A percentile compares a stretch with the other conserved stretches of the same genome.
These are phyloP conservation scores for Solanum peruvianum DNA, from an alignment of 257 asterid species.

Conservation along the genomic window DNA sequence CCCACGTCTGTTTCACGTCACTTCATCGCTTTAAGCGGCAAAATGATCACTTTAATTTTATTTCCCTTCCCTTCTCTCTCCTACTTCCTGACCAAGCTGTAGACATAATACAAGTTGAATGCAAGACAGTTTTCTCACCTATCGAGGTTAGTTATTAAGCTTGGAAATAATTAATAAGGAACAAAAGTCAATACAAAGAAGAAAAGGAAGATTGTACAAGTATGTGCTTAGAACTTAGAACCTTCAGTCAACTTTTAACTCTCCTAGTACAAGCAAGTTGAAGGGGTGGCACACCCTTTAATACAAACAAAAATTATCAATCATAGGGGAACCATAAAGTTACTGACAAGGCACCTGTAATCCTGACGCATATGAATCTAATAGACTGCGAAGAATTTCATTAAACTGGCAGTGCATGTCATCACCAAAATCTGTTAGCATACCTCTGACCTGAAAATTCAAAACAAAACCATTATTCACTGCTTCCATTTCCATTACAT, in stretches of 20 bases:
- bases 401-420: constrained; percentile 97
- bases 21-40: not conserved
- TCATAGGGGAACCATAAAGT: not conserved
- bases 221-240: not conserved
- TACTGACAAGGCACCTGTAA: constrained; percentile 40
- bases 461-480: not conserved
- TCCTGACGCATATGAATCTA: constrained; percentile 70
- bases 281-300: not conserved
- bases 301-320: not conserved
- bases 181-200: not conserved
- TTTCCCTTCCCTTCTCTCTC: not conserved
- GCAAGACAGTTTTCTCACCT: not conserved
- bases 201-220: not conserved
- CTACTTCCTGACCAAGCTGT: not conserved
- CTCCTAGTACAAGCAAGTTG: not conserved
- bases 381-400: constrained; percentile 87
- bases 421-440: constrained; percentile 85
- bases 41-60: not conserved
- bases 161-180: not conserved
- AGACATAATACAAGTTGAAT: not conserved
- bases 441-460: constrained; percentile 65
- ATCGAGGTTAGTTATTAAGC: not conserved
- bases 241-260: not conserved
- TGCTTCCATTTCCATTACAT: not conserved
- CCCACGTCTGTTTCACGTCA: not conserved